Conservation (phyloP, 352 stramenopile species). For the Globisporangium acanthophoron region DNA sequence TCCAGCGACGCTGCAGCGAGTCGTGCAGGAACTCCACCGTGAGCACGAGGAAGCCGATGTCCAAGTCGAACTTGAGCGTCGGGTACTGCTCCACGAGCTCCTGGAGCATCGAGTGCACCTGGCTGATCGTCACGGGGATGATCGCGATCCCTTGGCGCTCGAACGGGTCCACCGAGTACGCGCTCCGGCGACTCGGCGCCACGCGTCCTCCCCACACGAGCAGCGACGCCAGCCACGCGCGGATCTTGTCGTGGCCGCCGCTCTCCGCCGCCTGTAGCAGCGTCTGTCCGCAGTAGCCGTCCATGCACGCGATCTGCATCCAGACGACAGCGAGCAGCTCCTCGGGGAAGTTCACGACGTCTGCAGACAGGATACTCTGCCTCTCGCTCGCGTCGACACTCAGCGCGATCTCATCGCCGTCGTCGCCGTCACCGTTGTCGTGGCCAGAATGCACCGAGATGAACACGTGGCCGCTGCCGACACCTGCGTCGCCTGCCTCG, state of each 20-base stretch:
- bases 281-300: slow-evolving; percentile 79
- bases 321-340: slow-evolving; percentile 74
- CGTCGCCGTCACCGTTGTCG: slow-evolving; percentile 1
- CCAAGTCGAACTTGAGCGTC: slow-evolving; percentile 61
- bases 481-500: not conserved
- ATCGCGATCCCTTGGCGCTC: slow-evolving; percentile 68
- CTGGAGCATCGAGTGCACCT: slow-evolving; percentile 48
- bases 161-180: slow-evolving; percentile 50
- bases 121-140: slow-evolving; percentile 46
- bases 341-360: slow-evolving; percentile 39
- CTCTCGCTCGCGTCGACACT: slow-evolving; percentile 1
- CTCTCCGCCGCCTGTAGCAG: slow-evolving; percentile 73
- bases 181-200: slow-evolving; percentile 20
- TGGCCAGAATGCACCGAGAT: slow-evolving; percentile 8
- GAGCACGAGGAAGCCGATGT: slow-evolving; percentile 62
- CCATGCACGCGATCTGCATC: slow-evolving; percentile 75
- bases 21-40: slow-evolving; percentile 81
- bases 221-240: slow-evolving; percentile 71
- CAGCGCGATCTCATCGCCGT: not conserved
- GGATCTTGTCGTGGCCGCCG: slow-evolving; percentile 73
- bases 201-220: slow-evolving; percentile 65
- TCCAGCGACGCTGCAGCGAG: slow-evolving; percentile 51
- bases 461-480: slow-evolving; percentile 9
- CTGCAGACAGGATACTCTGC: slow-evolving; percentile 13
- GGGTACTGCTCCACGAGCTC: slow-evolving; percentile 55